Evolutionary conservation across 169 alveolate genomes (phyloP).

Genomic region (Plasmodium vivax): DNA sequence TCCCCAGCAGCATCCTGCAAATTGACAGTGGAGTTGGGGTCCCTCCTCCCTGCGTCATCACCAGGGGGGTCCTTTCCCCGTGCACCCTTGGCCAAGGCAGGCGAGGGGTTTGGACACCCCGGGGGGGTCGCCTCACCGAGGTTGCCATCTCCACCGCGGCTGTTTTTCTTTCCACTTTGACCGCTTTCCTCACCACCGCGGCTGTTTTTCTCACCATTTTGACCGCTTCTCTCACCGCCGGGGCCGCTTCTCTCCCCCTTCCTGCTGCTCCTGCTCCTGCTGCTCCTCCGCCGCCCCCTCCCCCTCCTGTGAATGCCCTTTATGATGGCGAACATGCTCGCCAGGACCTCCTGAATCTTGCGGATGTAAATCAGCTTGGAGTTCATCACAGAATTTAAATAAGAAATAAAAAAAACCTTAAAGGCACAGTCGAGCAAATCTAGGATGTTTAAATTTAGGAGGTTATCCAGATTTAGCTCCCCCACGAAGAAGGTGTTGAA

Average conservation of each 20-base stretch:
- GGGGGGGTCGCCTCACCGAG: neutral
- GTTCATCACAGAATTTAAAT: conserved; percentile 25
- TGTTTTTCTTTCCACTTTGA: too few species aligned
- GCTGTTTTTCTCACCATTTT: neutral
- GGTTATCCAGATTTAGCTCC: conserved; percentile 42
- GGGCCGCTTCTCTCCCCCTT: neutral
- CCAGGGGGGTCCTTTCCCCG: neutral
- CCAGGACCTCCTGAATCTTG: conserved; percentile 34
- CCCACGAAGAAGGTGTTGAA: conserved; percentile 70
- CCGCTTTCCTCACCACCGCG: neutral
- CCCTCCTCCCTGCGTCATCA: neutral
- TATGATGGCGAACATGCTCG: conserved; percentile 36
- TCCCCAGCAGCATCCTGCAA: neutral
- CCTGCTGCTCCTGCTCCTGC: neutral
- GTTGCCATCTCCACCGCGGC: too few species aligned
- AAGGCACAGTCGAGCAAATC: conserved; percentile 54
- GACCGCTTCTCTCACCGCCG: neutral
- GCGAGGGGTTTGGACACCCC: neutral
- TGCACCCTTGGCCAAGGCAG: neutral
- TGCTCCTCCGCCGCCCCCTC: neutral
- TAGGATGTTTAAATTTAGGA: conserved; percentile 37
- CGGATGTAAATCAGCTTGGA: conserved; percentile 41
- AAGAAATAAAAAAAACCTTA: conserved; percentile 58
- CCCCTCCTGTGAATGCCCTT: conserved; percentile 38
- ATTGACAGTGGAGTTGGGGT: neutral